Conservation (phyloP, 2,329 filamentous ascomycete species). For the Blastomyces parvus region DNA sequence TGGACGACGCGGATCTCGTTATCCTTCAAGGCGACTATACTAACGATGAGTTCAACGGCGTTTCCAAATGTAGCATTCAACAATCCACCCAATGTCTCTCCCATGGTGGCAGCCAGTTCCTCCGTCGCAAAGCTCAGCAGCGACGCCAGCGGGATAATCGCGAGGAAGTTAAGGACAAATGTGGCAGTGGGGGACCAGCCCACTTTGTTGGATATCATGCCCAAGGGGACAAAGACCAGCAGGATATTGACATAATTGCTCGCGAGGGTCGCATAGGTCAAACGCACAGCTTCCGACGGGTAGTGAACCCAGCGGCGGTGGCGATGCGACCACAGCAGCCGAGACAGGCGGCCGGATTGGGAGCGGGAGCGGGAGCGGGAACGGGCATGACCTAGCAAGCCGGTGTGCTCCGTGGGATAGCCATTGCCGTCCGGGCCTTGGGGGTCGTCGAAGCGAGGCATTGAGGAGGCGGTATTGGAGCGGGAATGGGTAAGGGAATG, state of each 20-base stretch:
- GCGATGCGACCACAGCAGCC: slow-evolving; percentile 23
- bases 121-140: slow-evolving; percentile 56
- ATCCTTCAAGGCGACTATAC: slow-evolving; percentile 77
- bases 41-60: slow-evolving; percentile 63
- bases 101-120: slow-evolving; percentile 51
- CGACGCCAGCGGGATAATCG: slow-evolving; percentile 53
- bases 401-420: slow-evolving; percentile 11
- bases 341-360: neutral
- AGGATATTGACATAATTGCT: slow-evolving; percentile 51
- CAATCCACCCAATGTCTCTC: slow-evolving; percentile 52
- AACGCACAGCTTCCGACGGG: slow-evolving; percentile 31
- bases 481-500: slow-evolving; percentile 3
- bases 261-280: slow-evolving; percentile 37
- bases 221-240: slow-evolving; percentile 55
- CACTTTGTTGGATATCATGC: slow-evolving; percentile 54
- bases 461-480: slow-evolving; percentile 8
- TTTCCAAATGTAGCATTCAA: slow-evolving; percentile 60
- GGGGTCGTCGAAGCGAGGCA: slow-evolving; percentile 7
- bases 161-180: slow-evolving; percentile 55
- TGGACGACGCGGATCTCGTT: slow-evolving; percentile 94
- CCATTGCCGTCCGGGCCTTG: slow-evolving; percentile 8
- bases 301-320: slow-evolving; percentile 30
- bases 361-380: slow-evolving; percentile 6
- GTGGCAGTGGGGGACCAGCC: slow-evolving; percentile 48
- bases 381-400: slow-evolving; percentile 11